Percentiles rank a stretch among this genome's conserved stretches.
Conservation (phyloP, 2,329 filamentous ascomycete species). For the Colletotrichum lentis region DNA sequence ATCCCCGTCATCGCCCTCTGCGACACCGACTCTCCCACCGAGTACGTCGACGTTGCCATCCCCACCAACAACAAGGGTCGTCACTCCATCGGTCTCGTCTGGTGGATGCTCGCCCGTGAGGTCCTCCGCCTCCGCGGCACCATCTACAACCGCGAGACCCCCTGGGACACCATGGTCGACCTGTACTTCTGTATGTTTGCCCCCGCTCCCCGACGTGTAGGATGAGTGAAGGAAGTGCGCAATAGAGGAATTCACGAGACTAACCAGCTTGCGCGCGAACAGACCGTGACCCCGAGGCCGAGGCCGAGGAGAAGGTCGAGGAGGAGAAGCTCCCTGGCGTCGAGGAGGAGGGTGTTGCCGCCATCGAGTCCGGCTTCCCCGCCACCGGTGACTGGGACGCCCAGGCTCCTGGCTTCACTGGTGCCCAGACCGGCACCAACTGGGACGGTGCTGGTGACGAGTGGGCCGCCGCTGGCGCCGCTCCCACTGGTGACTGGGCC, state of each 20-base stretch:
- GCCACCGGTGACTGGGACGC: conserved; percentile 85
- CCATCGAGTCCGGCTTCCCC: conserved; percentile 81
- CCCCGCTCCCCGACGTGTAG: background rate
- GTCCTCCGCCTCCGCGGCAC: conserved; percentile 98
- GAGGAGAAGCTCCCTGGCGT: conserved; percentile 89
- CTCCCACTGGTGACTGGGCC: conserved; percentile 69
- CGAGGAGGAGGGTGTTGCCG: conserved; percentile 82
- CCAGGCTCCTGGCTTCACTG: conserved; percentile 74
- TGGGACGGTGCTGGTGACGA: conserved; percentile 65
- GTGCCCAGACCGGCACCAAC: conserved; percentile 67
- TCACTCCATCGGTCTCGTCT: conserved; percentile 97
- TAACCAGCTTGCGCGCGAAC: conserved; percentile 22
- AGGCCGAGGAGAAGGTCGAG: conserved; percentile 97
- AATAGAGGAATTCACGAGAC: background rate
- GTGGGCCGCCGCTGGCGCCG: conserved; percentile 70
- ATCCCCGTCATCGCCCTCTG: conserved; percentile 99
- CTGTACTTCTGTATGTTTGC: conserved; percentile 88
- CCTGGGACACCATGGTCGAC: conserved; percentile 99
- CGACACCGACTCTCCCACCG: conserved; percentile 99
- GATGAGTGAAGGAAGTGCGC: background rate
- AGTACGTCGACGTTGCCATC: conserved; percentile 99
- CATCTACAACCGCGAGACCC: conserved; percentile 91
- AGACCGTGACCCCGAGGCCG: conserved; percentile 98
- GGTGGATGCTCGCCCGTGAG: conserved; percentile 99
- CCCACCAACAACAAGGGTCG: conserved; percentile 99